Conservation (phyloP, 2,329 filamentous ascomycete species). For the Tolypocladium ovalisporum region DNA sequence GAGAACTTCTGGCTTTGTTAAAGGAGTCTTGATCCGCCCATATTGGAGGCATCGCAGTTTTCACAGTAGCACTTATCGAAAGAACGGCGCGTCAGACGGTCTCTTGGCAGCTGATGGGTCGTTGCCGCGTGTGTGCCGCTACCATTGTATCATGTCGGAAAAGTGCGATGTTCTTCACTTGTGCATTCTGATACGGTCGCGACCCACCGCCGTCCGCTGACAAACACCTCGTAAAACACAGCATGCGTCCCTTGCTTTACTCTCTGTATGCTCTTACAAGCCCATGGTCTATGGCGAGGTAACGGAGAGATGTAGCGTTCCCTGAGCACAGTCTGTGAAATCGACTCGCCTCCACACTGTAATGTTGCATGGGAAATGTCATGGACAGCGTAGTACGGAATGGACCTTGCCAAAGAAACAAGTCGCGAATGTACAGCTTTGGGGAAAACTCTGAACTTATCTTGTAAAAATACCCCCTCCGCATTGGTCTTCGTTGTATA, state of each 20-base stretch:
- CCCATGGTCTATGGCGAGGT: conserved; percentile 14
- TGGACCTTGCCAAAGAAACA: not conserved
- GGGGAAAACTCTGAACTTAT: not conserved
- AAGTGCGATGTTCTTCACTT: no score
- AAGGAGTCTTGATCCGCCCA: not conserved
- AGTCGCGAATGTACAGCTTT: no score
- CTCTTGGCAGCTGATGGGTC: no score
- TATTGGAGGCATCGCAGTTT: not conserved
- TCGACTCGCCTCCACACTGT: conserved; percentile 5
- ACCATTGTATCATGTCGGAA: no score
- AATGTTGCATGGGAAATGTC: conserved; percentile 1
- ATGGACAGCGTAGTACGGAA: not conserved
- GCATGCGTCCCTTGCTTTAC: conserved; percentile 12
- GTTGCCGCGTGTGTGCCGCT: no score
- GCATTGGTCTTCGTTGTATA: no score
- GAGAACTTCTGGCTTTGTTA: no score
- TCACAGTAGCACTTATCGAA: not conserved
- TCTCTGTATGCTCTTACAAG: conserved; percentile 19
- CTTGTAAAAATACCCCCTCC: not conserved
- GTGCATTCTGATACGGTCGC: no score
- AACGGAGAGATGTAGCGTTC: conserved; percentile 22
- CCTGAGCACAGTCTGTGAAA: conserved; percentile 20
- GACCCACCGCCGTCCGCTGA: no score
- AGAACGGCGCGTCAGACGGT: not conserved
- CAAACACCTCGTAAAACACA: not conserved